phyloP scores from a whole-genome alignment of 1,284 basidiomycete genomes.

The Ceratobasidium sp. region DNA sequence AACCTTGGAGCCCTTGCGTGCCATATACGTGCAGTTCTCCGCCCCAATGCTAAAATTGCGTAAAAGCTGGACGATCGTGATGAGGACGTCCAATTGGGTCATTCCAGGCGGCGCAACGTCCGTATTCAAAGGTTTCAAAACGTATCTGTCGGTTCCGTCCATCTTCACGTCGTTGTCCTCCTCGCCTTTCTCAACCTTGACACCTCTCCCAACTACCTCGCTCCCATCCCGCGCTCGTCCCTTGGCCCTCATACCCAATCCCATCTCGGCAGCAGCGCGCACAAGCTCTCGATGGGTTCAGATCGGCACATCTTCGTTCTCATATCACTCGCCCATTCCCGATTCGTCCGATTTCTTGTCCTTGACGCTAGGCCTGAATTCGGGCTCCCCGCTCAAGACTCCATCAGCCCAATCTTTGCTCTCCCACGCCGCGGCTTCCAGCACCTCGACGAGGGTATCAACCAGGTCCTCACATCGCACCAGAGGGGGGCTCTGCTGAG shows the following conservation, averaged over 20 bases:
- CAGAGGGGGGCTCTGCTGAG: conserved; percentile 76
- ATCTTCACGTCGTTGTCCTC: conserved; percentile 54
- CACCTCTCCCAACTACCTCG: neutral
- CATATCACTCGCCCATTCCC: conserved; percentile 15
- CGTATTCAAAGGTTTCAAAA: conserved; percentile 54
- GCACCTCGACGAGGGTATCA: conserved; percentile 83
- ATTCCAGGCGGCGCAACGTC: conserved; percentile 71
- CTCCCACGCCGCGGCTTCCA: conserved; percentile 84
- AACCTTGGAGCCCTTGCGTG: conserved; percentile 64
- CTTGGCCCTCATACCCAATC: conserved; percentile 55
- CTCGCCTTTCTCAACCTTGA: conserved; percentile 40
- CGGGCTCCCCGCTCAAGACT: conserved; percentile 59
- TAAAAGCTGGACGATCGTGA: conserved; percentile 83
- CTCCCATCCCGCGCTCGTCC: conserved; percentile 15
- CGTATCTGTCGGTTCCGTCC: conserved; percentile 55
- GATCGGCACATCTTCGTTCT: conserved; percentile 54
- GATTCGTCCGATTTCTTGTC: conserved; percentile 38
- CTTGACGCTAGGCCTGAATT: conserved; percentile 48
- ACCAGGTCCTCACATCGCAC: conserved; percentile 83
- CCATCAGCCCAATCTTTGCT: conserved; percentile 58
- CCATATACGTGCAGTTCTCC: conserved; percentile 80
- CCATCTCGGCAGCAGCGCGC: conserved; percentile 69
- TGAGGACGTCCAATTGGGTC: conserved; percentile 67
- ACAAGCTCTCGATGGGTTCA: conserved; percentile 76
- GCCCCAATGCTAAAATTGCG: conserved; percentile 84